Conservation (phyloP, 257 asterid genomes). For the Haberlea rhodopensis region DNA sequence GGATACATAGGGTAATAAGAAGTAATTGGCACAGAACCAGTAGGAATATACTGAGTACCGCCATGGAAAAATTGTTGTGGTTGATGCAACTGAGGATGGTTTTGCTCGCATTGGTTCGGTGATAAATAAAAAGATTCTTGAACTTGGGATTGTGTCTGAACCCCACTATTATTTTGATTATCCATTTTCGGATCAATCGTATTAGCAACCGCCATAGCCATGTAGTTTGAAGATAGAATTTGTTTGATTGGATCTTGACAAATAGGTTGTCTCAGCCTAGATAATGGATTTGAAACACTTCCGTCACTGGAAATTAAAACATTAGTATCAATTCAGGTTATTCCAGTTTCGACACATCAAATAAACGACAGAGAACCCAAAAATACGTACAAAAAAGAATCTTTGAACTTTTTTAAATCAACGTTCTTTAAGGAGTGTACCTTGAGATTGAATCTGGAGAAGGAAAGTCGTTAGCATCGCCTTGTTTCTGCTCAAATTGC, state of each 20-base stretch:
- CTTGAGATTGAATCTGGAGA: conserved; percentile 94
- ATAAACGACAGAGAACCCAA: neutral
- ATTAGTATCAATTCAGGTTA: conserved; percentile 26
- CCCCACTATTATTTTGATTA: conserved; percentile 44
- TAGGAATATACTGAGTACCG: conserved; percentile 60
- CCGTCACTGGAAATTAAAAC: conserved; percentile 59
- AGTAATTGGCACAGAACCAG: conserved; percentile 51
- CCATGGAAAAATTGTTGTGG: conserved; percentile 67
- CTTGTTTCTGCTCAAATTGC: conserved; percentile 59
- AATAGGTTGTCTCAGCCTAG: conserved; percentile 62
- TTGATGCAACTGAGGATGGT: conserved; percentile 65
- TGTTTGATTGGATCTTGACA: conserved; percentile 62
- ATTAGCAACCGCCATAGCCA: conserved; percentile 35
- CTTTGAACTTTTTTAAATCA: conserved; percentile 1
- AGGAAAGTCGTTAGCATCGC: conserved; percentile 51
- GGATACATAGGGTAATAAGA: conserved; percentile 70
- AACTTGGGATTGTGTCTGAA: conserved; percentile 59
- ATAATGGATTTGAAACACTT: conserved; percentile 58
- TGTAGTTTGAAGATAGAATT: conserved; percentile 44
- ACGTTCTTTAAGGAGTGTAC: conserved; percentile 31
- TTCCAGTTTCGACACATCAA: conserved; percentile 1
- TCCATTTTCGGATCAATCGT: conserved; percentile 44
- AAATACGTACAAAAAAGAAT: neutral
- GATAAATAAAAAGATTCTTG: conserved; percentile 57
- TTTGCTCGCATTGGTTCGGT: conserved; percentile 57